Percentiles rank a stretch among this genome's conserved stretches.
Conservation (phyloP, 306 rosid species). For the Quercus cerris region DNA sequence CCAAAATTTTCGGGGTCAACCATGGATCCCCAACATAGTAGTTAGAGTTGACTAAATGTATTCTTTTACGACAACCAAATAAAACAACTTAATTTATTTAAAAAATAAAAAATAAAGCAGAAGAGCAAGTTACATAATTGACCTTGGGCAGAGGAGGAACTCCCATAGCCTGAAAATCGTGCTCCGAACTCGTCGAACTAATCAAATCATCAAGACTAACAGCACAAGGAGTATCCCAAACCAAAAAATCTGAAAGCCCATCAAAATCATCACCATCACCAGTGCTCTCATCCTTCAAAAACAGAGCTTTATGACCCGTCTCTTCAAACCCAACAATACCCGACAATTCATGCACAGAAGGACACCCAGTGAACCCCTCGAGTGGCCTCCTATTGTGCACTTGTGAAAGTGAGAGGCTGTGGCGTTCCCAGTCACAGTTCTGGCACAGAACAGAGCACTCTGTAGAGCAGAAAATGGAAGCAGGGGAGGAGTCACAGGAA, state of each 20-base stretch:
- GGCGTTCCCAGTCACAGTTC: conserved; percentile 88
- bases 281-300: conserved; percentile 20
- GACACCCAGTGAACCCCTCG: conserved; percentile 71
- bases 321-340: conserved; percentile 58
- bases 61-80: background rate
- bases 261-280: conserved; percentile 8
- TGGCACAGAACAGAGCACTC: conserved; percentile 75
- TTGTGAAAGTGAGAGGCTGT: conserved; percentile 32
- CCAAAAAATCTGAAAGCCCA: conserved; percentile 44
- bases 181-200: conserved; percentile 46
- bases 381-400: conserved; percentile 69
- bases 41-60: too few species aligned
- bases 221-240: conserved; percentile 72
- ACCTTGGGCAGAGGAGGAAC: conserved; percentile 90
- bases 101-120: background rate
- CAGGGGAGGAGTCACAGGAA: conserved; percentile 61
- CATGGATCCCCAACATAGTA: too few species aligned
- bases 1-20: too few species aligned
- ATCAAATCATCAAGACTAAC: conserved; percentile 70
- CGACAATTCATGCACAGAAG: conserved; percentile 54
- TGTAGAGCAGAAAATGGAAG: conserved; percentile 75
- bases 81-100: background rate
- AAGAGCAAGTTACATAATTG: background rate
- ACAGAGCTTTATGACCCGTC: conserved; percentile 46
- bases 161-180: conserved; percentile 61